These are phyloP conservation scores for Eucalyptus cloeziana DNA, from an alignment of 345 rosid species.

Conservation along the genomic window DNA sequence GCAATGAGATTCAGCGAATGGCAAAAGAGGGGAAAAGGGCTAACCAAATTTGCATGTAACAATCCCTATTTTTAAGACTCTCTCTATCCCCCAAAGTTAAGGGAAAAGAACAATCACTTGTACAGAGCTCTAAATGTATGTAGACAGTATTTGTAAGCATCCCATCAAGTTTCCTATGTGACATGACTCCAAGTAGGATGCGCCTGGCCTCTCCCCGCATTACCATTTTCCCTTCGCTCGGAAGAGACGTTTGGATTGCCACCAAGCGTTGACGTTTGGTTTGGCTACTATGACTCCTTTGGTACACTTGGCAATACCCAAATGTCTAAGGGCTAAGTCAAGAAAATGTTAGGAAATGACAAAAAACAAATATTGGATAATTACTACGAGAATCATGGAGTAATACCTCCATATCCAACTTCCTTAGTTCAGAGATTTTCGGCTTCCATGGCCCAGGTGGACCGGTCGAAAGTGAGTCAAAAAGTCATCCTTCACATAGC, in stretches of 20 bases:
- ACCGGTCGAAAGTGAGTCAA: conserved; percentile 17
- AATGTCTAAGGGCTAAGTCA: neutral
- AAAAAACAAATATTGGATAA: neutral
- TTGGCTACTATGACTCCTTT: neutral
- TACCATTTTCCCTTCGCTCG: conserved; percentile 1
- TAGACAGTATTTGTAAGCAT: too few species aligned
- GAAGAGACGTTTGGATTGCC: neutral
- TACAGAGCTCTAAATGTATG: too few species aligned
- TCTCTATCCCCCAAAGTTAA: too few species aligned
- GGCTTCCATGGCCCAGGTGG: neutral
- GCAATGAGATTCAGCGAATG: too few species aligned
- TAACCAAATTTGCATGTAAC: too few species aligned
- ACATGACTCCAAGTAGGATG: too few species aligned
- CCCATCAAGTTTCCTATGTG: too few species aligned
- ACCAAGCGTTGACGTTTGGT: neutral
- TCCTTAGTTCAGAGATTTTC: conserved; percentile 5
- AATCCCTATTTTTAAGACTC: too few species aligned
- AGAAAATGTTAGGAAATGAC: neutral
- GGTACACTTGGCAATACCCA: neutral
- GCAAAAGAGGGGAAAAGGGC: too few species aligned
- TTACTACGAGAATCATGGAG: neutral
- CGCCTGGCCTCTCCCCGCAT: too few species aligned
- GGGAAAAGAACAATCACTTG: too few species aligned
- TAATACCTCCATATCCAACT: conserved; percentile 15
- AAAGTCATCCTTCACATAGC: conserved; percentile 23